Evolutionary conservation across 345 rosid species (phyloP), one percentile per base, ranked within the genome.

Genomic region (Chamaenerion angustifolium): DNA sequence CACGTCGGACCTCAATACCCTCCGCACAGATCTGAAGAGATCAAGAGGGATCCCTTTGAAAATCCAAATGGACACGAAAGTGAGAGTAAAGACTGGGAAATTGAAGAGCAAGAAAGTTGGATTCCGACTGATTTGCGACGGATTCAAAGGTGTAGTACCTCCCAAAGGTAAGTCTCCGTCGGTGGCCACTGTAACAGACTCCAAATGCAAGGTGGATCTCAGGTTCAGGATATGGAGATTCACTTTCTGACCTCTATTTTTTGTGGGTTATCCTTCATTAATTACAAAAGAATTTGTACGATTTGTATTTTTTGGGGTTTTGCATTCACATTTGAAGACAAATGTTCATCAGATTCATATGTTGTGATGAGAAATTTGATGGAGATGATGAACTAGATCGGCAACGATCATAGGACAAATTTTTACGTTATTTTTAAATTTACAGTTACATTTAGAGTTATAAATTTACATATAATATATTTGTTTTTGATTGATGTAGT

Each of bases 221-320:
- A 70, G 89, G 44, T 43, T 92, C 59, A 92, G 80, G 86, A 71
- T 92, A 74, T 92, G 98, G 98, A 84, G 72, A 59, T 88, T 75
- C 79, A 84, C 81, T 12, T 79, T 79, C 59, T 79, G 55, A 64
- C 5, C 27, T 5, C 27, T 2, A 23, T 23, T 23, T 48, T 21
- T 12, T 10, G 47, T 10, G 9, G 31, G 8, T 5, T 12, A 45
- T 7, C 3, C 21, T 4, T 18, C 27, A 16, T 23, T 23, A 23
- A 23, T 23, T 23, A 23, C 27, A 23, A 2, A 2, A 23, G 27
- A 23, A 23, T 23, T 23, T 23, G 27, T 23, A 23, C 5, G n/a
- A n/a, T n/a, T n/a, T n/a, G n/a, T n/a, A n/a, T n/a, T n/a, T n/a
- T n/a, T n/a, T n/a, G n/a, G n/a, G n/a, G n/a, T n/a, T n/a, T n/a